phyloP scores from a whole-genome alignment of 2,329 filamentous ascomycete species.

The Fusarium veterinarium region DNA sequence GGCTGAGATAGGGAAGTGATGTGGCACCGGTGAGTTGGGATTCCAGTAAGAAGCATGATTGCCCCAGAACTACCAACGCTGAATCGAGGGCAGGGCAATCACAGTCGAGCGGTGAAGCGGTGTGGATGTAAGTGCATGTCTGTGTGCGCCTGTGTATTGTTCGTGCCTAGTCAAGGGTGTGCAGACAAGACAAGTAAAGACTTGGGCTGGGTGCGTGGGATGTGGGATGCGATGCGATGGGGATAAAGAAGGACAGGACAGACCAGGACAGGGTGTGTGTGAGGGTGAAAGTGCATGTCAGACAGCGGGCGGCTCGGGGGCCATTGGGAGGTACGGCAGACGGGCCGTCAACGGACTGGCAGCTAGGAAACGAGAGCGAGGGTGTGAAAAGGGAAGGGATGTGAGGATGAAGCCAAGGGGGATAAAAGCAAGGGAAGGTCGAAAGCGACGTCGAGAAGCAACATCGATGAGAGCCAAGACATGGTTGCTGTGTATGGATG shows the following conservation, averaged over 20 bases:
- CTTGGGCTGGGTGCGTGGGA: slow-evolving; percentile 24
- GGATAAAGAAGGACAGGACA: slow-evolving; percentile 7
- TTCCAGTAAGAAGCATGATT: slow-evolving; percentile 37
- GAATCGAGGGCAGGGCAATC: slow-evolving; percentile 33
- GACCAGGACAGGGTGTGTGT: slow-evolving; percentile 20
- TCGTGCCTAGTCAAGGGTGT: slow-evolving; percentile 38
- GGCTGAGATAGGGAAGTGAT: slow-evolving; percentile 41
- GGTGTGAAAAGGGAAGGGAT: slow-evolving; percentile 39
- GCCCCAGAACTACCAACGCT: slow-evolving; percentile 26
- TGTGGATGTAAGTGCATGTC: slow-evolving; percentile 40
- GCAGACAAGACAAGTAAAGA: slow-evolving; percentile 25
- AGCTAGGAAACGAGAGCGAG: slow-evolving; percentile 28
- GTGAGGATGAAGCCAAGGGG: slow-evolving; percentile 26
- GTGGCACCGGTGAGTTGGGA: slow-evolving; percentile 45
- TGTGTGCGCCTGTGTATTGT: slow-evolving; percentile 38
- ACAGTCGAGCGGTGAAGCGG: slow-evolving; percentile 41
- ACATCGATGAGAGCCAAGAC: slow-evolving; percentile 44
- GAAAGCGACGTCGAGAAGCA: slow-evolving; percentile 41
- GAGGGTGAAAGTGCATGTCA: slow-evolving; percentile 32
- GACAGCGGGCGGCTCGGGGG: slow-evolving; percentile 37
- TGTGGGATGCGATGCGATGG: slow-evolving; percentile 25
- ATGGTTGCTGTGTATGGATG: slow-evolving; percentile 19
- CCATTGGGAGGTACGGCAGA: slow-evolving; percentile 43
- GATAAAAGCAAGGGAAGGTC: slow-evolving; percentile 35
- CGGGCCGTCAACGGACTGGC: slow-evolving; percentile 40